phyloP scores from a whole-genome alignment of 305 asterid genomes.

The Striga hermonthica region DNA sequence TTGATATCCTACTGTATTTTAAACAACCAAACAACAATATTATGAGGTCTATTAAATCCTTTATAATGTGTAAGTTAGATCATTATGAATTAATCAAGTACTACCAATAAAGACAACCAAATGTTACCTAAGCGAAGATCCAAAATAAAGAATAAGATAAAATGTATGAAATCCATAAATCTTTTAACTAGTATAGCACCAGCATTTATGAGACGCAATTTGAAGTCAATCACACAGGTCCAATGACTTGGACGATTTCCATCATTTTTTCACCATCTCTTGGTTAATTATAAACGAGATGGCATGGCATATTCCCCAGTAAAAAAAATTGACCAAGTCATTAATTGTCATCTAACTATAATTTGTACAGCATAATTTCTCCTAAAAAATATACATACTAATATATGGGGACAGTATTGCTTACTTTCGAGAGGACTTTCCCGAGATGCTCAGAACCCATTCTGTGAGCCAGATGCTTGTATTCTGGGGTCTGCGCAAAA shows the following conservation, averaged over 20 bases:
- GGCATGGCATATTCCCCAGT: not conserved
- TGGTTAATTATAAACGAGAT: constrained; percentile 6
- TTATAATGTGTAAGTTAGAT: no score
- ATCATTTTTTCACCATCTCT: constrained; percentile 16
- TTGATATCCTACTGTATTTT: no score
- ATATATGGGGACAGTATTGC: constrained; percentile 27
- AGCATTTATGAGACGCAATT: not conserved
- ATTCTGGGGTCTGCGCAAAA: constrained; percentile 65
- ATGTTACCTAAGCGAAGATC: not conserved
- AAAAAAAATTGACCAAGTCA: not conserved
- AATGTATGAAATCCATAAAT: constrained; percentile 2
- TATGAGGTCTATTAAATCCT: no score
- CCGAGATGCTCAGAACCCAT: constrained; percentile 87
- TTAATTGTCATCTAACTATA: not conserved
- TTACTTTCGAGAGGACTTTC: constrained; percentile 67
- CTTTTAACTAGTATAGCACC: not conserved
- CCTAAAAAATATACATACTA: not conserved
- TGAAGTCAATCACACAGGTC: constrained; percentile 7
- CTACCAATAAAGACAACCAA: no score
- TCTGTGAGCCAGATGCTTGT: constrained; percentile 59
- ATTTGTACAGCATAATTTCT: constrained; percentile 20
- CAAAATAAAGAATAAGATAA: constrained; percentile 11
- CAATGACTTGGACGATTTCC: not conserved
- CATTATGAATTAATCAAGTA: no score
- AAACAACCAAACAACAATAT: no score